These are phyloP conservation scores for Rhizophlyctis rosea DNA, from an alignment of 192 early-diverging fungal genomes.

Conservation along the genomic window DNA sequence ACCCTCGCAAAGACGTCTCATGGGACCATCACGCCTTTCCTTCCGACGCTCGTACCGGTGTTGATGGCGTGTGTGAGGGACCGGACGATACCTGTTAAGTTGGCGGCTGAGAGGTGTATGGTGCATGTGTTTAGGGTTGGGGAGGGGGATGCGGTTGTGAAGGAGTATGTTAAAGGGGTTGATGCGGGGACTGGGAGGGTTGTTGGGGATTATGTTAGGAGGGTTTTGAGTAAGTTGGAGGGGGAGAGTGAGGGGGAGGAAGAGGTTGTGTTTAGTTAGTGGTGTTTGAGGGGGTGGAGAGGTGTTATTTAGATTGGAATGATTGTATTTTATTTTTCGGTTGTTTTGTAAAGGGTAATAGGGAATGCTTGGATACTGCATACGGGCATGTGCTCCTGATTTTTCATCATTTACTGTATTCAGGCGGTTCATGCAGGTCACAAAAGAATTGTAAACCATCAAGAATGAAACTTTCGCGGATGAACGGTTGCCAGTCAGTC, in stretches of 20 bases:
- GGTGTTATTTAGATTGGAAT: no score
- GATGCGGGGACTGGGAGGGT: conserved; percentile 39
- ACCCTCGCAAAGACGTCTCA: conserved; percentile 40
- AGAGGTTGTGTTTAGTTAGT: no score
- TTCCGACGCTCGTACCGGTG: conserved; percentile 56
- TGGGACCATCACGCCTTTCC: conserved; percentile 40
- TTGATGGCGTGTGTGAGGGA: conserved; percentile 74
- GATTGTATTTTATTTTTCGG: no score
- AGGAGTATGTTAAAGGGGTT: conserved; percentile 34
- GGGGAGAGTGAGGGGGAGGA: conserved; percentile 40
- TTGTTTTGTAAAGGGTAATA: no score
- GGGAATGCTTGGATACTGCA: no score
- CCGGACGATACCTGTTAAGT: conserved; percentile 77
- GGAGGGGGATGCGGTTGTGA: conserved; percentile 31
- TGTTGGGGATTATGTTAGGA: conserved; percentile 47
- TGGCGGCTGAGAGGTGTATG: conserved; percentile 80
- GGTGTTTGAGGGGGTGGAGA: no score
- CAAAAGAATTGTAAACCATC: no score
- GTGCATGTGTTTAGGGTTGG: conserved; percentile 67
- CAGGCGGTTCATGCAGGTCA: no score
- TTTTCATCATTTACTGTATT: no score
- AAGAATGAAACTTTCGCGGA: no score
- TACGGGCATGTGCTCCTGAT: no score
- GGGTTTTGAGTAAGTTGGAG: conserved; percentile 52
- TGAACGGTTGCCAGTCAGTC: no score